phyloP scores from a whole-genome alignment of 1,284 basidiomycete genomes.

The Apiotrichum porosum region DNA sequence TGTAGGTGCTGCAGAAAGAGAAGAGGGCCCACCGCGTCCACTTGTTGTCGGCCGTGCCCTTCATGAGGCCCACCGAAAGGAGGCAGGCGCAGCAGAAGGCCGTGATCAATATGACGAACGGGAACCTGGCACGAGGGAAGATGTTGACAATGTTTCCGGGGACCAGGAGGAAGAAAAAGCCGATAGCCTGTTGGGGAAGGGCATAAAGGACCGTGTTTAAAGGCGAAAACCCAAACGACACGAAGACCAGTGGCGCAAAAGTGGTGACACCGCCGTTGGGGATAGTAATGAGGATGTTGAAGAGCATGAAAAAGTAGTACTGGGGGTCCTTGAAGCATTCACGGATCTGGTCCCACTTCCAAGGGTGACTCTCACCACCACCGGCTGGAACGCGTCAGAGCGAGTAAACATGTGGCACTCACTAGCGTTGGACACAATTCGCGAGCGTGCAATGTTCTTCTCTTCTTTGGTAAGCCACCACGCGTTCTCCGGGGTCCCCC shows the following conservation, averaged over 20 bases:
- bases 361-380: conserved; percentile 17
- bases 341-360: conserved; percentile 23
- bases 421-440: conserved; percentile 19
- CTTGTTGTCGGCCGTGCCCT: neutral
- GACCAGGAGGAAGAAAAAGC: conserved; percentile 6
- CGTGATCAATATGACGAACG: conserved; percentile 9
- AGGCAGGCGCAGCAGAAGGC: neutral
- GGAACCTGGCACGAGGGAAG: conserved; percentile 18
- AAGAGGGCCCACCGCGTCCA: conserved; percentile 11
- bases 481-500: conserved; percentile 20
- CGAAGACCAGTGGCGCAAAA: conserved; percentile 17
- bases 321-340: conserved; percentile 24
- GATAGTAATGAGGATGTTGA: conserved; percentile 20
- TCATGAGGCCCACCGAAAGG: conserved; percentile 9
- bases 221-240: conserved; percentile 14
- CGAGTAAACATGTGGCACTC: neutral
- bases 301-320: conserved; percentile 20
- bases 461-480: conserved; percentile 20
- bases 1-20: conserved; percentile 1
- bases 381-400: conserved; percentile 1
- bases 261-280: conserved; percentile 30
- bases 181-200: conserved; percentile 9
- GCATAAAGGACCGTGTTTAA: conserved; percentile 9
- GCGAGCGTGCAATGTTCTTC: conserved; percentile 18
- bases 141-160: conserved; percentile 11